Evolutionary conservation across 2,329 filamentous ascomycete species (phyloP).

Genomic region (Fusarium siculi): DNA sequence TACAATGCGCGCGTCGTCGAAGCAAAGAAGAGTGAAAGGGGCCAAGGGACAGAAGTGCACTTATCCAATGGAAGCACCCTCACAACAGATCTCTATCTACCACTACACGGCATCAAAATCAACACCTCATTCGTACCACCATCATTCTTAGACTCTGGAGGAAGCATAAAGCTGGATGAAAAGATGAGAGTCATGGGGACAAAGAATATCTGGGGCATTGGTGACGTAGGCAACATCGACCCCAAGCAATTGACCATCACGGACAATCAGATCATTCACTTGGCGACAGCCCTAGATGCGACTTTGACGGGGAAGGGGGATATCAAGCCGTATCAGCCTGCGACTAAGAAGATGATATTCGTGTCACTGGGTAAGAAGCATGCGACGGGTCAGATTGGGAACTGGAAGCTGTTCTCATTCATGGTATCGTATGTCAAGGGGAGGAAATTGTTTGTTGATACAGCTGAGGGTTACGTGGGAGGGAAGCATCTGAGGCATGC

Average conservation of each 20-base stretch:
- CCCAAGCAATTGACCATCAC: constrained; percentile 50
- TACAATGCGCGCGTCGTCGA: constrained; percentile 48
- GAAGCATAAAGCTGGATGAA: constrained; percentile 49
- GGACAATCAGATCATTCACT: constrained; percentile 48
- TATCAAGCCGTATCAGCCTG: constrained; percentile 33
- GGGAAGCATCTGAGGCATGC: constrained; percentile 45
- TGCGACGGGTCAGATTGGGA: constrained; percentile 49
- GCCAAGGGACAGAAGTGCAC: constrained; percentile 35
- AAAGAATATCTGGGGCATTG: constrained; percentile 55
- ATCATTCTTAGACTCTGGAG: constrained; percentile 46
- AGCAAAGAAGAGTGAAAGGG: constrained; percentile 3
- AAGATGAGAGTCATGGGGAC: constrained; percentile 47
- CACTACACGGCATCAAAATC: constrained; percentile 55
- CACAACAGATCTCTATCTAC: constrained; percentile 55
- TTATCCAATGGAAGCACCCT: constrained; percentile 47
- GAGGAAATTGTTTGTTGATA: constrained; percentile 47
- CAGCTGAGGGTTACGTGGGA: constrained; percentile 44
- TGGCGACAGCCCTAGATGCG: constrained; percentile 47
- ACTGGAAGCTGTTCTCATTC: constrained; percentile 48
- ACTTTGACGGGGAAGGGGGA: constrained; percentile 30
- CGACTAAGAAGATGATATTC: constrained; percentile 45
- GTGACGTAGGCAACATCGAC: constrained; percentile 55
- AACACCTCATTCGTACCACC: constrained; percentile 56
- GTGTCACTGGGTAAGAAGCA: constrained; percentile 42
- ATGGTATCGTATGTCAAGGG: constrained; percentile 50